Evolutionary conservation across 768 basidiomycete genomes (phyloP).

Genomic region (Lactarius pseudohatsudake): DNA sequence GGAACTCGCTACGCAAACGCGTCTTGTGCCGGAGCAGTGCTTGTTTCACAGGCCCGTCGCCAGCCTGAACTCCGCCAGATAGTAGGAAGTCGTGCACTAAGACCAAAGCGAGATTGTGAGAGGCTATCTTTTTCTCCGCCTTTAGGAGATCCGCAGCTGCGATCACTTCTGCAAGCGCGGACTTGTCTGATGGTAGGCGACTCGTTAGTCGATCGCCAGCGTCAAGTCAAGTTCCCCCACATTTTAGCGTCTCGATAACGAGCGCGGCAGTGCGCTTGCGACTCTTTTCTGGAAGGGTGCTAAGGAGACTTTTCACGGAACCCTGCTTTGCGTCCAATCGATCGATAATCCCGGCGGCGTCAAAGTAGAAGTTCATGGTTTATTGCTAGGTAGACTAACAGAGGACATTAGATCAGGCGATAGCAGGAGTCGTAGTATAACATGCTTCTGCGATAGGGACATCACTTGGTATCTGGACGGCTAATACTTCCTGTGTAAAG

Average conservation of each 20-base stretch:
- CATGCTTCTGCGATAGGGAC: slow-evolving; percentile 15
- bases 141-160: slow-evolving; percentile 62
- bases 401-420: slow-evolving; percentile 17
- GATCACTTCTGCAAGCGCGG: slow-evolving; percentile 71
- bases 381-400: slow-evolving; percentile 23
- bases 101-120: slow-evolving; percentile 73
- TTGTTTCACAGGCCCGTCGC: slow-evolving; percentile 88
- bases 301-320: slow-evolving; percentile 85
- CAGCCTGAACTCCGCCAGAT: slow-evolving; percentile 81
- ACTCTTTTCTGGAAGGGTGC: slow-evolving; percentile 67
- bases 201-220: neutral
- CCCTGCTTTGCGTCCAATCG: slow-evolving; percentile 85
- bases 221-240: slow-evolving; percentile 41
- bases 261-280: slow-evolving; percentile 81
- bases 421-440: slow-evolving; percentile 12
- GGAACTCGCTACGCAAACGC: slow-evolving; percentile 81
- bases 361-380: slow-evolving; percentile 93
- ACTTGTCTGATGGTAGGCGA: slow-evolving; percentile 57
- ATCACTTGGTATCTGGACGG: slow-evolving; percentile 22
- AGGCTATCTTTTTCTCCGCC: slow-evolving; percentile 77
- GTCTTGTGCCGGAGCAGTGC: slow-evolving; percentile 88
- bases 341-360: slow-evolving; percentile 80
- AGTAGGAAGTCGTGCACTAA: slow-evolving; percentile 91
- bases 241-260: slow-evolving; percentile 94
- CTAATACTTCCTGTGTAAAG: neutral